Conservation (phyloP, 1,284 basidiomycete genomes). For the Ustilago hordei region DNA sequence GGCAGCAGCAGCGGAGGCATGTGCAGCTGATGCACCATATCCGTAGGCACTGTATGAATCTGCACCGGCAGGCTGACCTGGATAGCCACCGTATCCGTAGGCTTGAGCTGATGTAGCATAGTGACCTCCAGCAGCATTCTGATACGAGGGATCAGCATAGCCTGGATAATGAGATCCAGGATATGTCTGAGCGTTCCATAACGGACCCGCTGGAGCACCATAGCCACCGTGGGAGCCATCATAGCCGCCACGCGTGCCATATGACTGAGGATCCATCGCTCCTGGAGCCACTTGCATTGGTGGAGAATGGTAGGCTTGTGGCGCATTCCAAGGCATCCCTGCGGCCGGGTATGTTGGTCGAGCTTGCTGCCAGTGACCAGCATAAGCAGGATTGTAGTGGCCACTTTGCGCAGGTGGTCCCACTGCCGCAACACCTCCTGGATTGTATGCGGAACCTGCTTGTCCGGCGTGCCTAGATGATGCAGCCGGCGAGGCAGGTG, state of each 20-base stretch:
- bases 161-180: conserved; percentile 37
- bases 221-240: conserved; percentile 17
- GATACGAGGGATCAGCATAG: conserved; percentile 12
- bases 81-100: conserved; percentile 15
- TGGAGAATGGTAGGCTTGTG: conserved; percentile 19
- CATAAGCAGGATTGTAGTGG: conserved; percentile 49
- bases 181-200: conserved; percentile 24
- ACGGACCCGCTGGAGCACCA: conserved; percentile 6
- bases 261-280: conserved; percentile 5
- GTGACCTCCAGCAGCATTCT: conserved; percentile 8
- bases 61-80: conserved; percentile 8
- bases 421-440: conserved; percentile 18
- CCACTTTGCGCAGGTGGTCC: conserved; percentile 17
- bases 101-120: conserved; percentile 17
- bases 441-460: conserved; percentile 15
- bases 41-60: conserved; percentile 32
- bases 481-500: conserved; percentile 29
- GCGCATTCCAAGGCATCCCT: conserved; percentile 19
- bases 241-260: conserved; percentile 19
- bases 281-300: conserved; percentile 33
- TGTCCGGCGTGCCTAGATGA: conserved; percentile 6
- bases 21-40: conserved; percentile 16
- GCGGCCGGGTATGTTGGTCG: conserved; percentile 8
- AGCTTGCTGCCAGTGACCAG: conserved; percentile 41
- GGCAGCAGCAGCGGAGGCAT: conserved; percentile 3